Evolutionary conservation across 2,329 filamentous ascomycete species (phyloP).

Genomic region (Alternaria sp.): DNA sequence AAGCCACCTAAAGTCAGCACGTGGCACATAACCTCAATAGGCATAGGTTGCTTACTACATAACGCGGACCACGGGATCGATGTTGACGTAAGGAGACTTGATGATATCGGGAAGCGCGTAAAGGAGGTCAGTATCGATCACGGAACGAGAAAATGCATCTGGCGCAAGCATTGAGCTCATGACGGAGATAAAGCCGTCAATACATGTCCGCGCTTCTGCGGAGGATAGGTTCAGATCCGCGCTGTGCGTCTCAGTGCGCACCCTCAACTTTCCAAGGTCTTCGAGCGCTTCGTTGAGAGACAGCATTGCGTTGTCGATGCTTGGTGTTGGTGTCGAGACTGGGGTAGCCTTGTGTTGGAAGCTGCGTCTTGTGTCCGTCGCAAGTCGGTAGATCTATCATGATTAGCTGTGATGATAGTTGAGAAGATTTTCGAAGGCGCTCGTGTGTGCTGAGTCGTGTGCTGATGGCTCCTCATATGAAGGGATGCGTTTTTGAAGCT

Average conservation of each 20-base stretch:
- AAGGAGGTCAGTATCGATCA: conserved; percentile 25
- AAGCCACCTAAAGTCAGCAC: background rate
- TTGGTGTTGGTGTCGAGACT: conserved; percentile 24
- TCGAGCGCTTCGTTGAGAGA: conserved; percentile 35
- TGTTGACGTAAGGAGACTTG: conserved; percentile 33
- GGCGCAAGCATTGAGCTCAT: conserved; percentile 25
- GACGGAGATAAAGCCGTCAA: conserved; percentile 28
- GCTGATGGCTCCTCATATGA: background rate
- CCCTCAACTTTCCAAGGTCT: conserved; percentile 32
- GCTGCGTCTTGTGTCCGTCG: conserved; percentile 29
- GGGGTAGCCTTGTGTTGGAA: conserved; percentile 32
- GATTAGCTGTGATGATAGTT: background rate
- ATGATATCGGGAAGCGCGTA: conserved; percentile 30
- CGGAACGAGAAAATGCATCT: conserved; percentile 16
- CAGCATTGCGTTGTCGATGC: conserved; percentile 35
- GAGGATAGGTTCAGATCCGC: conserved; percentile 22
- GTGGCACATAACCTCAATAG: background rate
- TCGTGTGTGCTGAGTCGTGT: background rate
- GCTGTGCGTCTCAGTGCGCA: conserved; percentile 21
- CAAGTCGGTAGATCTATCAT: conserved; percentile 37
- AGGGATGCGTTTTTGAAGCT: background rate
- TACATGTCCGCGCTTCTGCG: conserved; percentile 24
- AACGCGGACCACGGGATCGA: conserved; percentile 33
- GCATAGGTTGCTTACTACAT: conserved; percentile 19
- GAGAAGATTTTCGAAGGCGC: background rate